phyloP scores from a whole-genome alignment of 2,329 filamentous ascomycete genomes.

The Pseudofabraea citricarpa region DNA sequence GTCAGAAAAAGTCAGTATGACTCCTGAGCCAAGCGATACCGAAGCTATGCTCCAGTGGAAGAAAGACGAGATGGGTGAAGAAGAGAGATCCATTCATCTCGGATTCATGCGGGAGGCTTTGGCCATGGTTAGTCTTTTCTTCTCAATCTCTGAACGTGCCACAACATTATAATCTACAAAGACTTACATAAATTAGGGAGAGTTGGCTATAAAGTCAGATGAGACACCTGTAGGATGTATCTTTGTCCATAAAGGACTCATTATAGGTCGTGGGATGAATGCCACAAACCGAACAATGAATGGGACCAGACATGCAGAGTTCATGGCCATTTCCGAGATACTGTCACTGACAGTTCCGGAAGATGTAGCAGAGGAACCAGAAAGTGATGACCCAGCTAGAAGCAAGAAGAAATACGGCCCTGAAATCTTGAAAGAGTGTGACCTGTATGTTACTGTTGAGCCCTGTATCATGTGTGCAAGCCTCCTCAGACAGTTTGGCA shows the following conservation, averaged over 20 bases:
- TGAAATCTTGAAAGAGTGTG: conserved; percentile 63
- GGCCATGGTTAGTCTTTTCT: conserved; percentile 59
- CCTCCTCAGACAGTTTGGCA: conserved; percentile 79
- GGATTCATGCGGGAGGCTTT: conserved; percentile 81
- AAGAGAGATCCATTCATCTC: conserved; percentile 33
- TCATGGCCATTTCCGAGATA: conserved; percentile 73
- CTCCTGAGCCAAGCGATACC: too few species aligned
- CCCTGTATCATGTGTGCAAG: conserved; percentile 99
- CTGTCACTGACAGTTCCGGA: conserved; percentile 36
- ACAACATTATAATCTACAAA: neutral
- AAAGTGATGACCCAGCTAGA: conserved; percentile 8
- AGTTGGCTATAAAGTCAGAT: conserved; percentile 76
- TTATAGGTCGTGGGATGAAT: conserved; percentile 92
- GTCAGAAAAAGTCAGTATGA: too few species aligned
- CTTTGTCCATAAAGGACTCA: conserved; percentile 70
- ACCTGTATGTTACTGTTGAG: conserved; percentile 95
- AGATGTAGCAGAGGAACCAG: neutral
- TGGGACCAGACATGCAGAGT: conserved; percentile 92
- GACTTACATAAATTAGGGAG: conserved; percentile 53
- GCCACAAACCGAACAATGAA: conserved; percentile 89
- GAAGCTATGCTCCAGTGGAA: too few species aligned
- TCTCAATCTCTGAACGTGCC: neutral
- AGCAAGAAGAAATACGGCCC: conserved; percentile 47
- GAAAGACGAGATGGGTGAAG: conserved; percentile 1
- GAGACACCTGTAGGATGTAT: conserved; percentile 98